Base-by-base conservation (phyloP, 2,329 filamentous ascomycete species). In the Domatiomyces globalis region DNA sequence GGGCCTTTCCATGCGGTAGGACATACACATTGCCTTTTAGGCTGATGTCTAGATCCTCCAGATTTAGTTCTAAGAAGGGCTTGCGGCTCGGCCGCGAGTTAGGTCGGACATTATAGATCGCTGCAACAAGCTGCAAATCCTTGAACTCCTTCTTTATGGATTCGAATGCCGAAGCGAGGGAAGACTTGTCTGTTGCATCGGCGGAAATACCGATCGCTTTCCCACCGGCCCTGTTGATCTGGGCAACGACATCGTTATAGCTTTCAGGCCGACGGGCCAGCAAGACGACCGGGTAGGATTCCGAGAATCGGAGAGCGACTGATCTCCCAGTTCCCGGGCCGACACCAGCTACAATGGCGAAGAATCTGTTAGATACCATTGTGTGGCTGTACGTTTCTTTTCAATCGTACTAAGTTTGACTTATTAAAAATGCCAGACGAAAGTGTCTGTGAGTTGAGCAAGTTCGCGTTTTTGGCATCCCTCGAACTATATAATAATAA, bases 231-330 rank as follows among this genome's bases (percentile, higher is more conserved):
- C 69, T 63, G 49, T 81, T 80, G 68, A 92, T 87, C 59, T 87
- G 83, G 2, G 75, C 64, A 5, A 85, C 81, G 2, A 87, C 73
- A n/a, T 73, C 68, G 51, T 78, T 72, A 67, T 81, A 87, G 65
- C 75, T 85, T 43, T 78, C 74, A 0, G 80, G 73, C 15, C 72
- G 79, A 48, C 85, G 81, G 10, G 85, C 80, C n/a, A 90, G 76
- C 1, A 90, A 72, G 1, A 85, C 82, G 1, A 90, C 82, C 0
- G 84, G 79, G 62, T 90, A 92, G 7, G 75, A 62, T 55, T 79
- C 68, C 42, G 79, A 74, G 63, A 84, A 84, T 52, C 73, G 74
- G 50, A 76, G 68, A 18, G 80, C 80, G 48, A 63, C 49, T 18
- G 59, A 53, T 12, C 45, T 18, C n/a, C 54, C 54, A 18, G 69